A percentile compares a stretch with the other conserved stretches of the same genome.
These are phyloP conservation scores for Penicillium chermesinum DNA, from an alignment of 495 filamentous ascomycete species.

Conservation along the genomic window DNA sequence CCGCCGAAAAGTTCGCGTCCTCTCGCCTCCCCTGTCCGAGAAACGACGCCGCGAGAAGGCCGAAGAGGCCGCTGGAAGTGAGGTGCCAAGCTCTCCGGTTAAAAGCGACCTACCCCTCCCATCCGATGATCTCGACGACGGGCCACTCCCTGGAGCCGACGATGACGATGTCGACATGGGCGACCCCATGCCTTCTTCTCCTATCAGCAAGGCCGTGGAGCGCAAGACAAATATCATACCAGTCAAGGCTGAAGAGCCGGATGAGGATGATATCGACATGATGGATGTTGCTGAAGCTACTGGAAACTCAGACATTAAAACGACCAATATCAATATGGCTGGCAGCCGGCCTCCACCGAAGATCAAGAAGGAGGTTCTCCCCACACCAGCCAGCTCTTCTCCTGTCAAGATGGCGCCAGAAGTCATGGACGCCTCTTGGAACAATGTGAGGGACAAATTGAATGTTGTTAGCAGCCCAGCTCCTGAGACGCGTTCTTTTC, in stretches of 20 bases:
- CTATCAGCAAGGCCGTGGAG: constrained; percentile 71
- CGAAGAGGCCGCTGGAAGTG: constrained; percentile 40
- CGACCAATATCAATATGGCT: constrained; percentile 76
- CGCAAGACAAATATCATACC: constrained; percentile 57
- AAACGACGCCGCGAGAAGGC: constrained; percentile 42
- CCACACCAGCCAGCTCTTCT: constrained; percentile 71
- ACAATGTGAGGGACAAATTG: constrained; percentile 75
- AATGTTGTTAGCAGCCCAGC: constrained; percentile 74
- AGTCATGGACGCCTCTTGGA: constrained; percentile 82
- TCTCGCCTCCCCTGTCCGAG: constrained; percentile 66
- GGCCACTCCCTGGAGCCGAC: constrained; percentile 40
- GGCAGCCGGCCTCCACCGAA: constrained; percentile 77
- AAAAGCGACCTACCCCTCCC: constrained; percentile 33
- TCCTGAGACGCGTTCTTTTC: constrained; percentile 53
- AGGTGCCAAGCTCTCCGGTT: constrained; percentile 26
- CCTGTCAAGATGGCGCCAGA: constrained; percentile 56
- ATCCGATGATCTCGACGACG: constrained; percentile 50
- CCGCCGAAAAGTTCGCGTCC: constrained; percentile 68
- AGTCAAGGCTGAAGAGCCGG: constrained; percentile 60
- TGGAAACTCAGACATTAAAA: constrained; percentile 54
- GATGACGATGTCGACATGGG: constrained; percentile 74
- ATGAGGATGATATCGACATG: constrained; percentile 74
- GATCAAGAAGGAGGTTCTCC: constrained; percentile 59
- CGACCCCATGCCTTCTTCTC: constrained; percentile 82
- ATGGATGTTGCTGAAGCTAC: constrained; percentile 79